Evolutionary conservation across 371 early-diverging fungal genomes (phyloP), one percentile per base, ranked within the genome.

Genomic region (Mucor indicus): DNA sequence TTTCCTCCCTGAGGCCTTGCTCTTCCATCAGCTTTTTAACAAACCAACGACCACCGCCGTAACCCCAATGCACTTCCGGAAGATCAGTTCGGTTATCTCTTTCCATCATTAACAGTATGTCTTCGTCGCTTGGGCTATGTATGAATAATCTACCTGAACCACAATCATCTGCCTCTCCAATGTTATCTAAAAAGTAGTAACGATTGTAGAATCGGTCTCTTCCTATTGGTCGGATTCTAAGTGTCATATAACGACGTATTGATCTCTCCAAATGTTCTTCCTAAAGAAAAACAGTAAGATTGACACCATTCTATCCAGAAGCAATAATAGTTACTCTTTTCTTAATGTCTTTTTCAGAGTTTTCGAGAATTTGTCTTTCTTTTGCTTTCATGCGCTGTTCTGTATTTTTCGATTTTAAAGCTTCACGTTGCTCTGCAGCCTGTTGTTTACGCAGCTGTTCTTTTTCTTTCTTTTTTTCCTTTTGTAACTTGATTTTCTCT

Each of bases 101-200:
- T 17, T 78, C 57, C 38, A 71, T 58, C 44, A 79, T 45, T 29
- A 66, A 48, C 40, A 69, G 72, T 16, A 80, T 67, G 51, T 85
- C 85, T 11, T 65, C 56, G 24, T 67, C 60, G 0, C 70, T 67
- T 0, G 85, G 80, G 15, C 80, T 76, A 48, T 79, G 83, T 12
- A 89, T 75, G 49, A 82, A 81, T 1, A 89, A 33, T 5, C 87
- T 69, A 16, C 86, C 87, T 5, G 85, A 74, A 16, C 79, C 82
- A 49, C 74, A 74, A 5, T 70, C 62, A 27, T 75, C 70, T 13
- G 80, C 70, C 17, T 81, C 79, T 20, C 84, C 84, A 20, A 82
- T 62, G 31, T 80, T 81, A 47, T 95, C 96, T 56, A 92, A 79
- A 64, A 84, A 93, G 64, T 86, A 87, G 57, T 95, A 95, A 20